Evolutionary conservation across 805 yeast species (phyloP).

Genomic region (Wickerhamiella parazyma): DNA sequence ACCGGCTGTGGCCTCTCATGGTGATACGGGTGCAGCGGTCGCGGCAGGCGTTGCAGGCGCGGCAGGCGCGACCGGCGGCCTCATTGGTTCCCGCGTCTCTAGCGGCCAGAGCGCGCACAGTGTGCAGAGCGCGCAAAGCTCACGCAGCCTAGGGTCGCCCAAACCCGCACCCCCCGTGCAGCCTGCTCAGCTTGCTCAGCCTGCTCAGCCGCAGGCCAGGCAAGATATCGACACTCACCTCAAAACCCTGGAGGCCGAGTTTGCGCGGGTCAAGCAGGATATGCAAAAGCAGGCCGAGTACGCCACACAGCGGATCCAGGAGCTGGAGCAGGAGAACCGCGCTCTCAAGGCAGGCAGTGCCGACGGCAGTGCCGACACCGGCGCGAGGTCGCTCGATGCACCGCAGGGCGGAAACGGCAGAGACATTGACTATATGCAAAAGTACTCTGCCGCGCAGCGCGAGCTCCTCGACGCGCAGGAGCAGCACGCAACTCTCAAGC

Average conservation of each 20-base stretch:
- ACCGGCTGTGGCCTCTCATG: background rate
- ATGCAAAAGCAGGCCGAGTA: conserved; percentile 20
- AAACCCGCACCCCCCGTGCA: no score
- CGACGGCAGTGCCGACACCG: background rate
- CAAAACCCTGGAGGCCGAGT: conserved; percentile 18
- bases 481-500: conserved; percentile 12
- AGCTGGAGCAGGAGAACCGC: conserved; percentile 9
- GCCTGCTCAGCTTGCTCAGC: no score
- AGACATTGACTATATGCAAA: conserved; percentile 11
- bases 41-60: conserved; percentile 12
- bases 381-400: background rate
- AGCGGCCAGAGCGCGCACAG: background rate
- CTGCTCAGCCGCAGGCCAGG: no score
- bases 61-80: conserved; percentile 2
- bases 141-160: no score
- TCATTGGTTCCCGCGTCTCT: background rate
- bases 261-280: conserved; percentile 17
- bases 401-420: no score
- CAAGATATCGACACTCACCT: background rate
- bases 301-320: conserved; percentile 18
- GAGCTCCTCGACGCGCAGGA: conserved; percentile 13
- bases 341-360: background rate
- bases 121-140: no score
- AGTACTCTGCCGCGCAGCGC: conserved; percentile 13
- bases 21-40: conserved; percentile 4